Conservation (phyloP, 345 rosid species). For the Rubroshorea leprosula region DNA sequence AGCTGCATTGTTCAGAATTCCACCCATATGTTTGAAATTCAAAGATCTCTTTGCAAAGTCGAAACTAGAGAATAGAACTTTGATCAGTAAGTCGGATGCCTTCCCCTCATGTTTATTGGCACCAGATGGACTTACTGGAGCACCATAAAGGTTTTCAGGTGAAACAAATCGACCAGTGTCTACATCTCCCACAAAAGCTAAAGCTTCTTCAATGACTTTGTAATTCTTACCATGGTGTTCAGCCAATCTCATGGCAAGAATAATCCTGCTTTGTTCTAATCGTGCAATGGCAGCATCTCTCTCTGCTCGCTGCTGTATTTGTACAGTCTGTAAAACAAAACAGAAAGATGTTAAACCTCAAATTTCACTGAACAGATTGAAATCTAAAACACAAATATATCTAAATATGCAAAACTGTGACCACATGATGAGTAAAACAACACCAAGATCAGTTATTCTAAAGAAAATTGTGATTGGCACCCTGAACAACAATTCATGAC, state of each 20-base stretch:
- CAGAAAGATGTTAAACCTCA: conserved; percentile 1
- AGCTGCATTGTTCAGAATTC: conserved; percentile 74
- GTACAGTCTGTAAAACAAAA: conserved; percentile 49
- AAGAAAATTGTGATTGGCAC: background rate
- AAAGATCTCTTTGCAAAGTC: conserved; percentile 54
- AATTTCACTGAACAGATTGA: background rate
- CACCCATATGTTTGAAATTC: conserved; percentile 51
- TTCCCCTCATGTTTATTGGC: conserved; percentile 23
- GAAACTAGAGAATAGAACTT: conserved; percentile 46
- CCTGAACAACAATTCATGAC: background rate
- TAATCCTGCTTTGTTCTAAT: conserved; percentile 83
- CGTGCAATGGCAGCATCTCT: conserved; percentile 83
- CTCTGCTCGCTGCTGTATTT: conserved; percentile 81
- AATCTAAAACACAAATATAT: too few species aligned
- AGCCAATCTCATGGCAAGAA: conserved; percentile 77
- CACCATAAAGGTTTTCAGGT: conserved; percentile 47
- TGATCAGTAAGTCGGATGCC: conserved; percentile 35
- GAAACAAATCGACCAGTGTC: conserved; percentile 40
- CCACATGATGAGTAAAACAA: background rate
- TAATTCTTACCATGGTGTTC: conserved; percentile 82
- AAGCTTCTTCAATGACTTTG: conserved; percentile 85
- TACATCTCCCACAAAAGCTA: conserved; percentile 75
- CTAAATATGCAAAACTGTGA: background rate
- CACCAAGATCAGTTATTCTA: background rate
- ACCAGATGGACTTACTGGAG: conserved; percentile 32